phyloP scores from a whole-genome alignment of 1,139 yeast species.

The Geotrichum histeridarum region DNA sequence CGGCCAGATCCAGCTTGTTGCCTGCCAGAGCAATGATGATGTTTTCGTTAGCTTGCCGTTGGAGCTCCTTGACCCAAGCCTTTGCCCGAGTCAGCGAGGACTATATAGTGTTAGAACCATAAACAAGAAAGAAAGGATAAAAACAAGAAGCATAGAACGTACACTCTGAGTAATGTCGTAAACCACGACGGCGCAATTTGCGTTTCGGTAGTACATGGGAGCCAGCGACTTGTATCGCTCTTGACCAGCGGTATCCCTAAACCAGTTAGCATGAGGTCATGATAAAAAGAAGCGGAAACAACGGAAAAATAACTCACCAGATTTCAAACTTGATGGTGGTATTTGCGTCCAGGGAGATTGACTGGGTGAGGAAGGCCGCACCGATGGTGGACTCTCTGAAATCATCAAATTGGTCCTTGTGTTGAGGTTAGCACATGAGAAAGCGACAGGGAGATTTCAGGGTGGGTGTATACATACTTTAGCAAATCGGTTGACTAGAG shows the following conservation, averaged over 20 bases:
- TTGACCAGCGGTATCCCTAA: constrained; percentile 93
- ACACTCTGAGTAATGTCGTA: constrained; percentile 59
- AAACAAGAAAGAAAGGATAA: background rate
- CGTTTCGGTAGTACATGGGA: constrained; percentile 86
- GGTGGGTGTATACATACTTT: constrained; percentile 40
- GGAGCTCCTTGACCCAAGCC: constrained; percentile 92
- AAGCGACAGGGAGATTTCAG: background rate
- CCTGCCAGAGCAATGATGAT: constrained; percentile 85
- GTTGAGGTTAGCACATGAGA: background rate
- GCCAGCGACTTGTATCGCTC: constrained; percentile 85
- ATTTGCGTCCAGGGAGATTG: constrained; percentile 58
- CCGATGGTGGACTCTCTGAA: constrained; percentile 94
- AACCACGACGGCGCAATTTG: constrained; percentile 84
- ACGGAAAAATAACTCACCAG: constrained; percentile 33
- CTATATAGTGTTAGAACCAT: constrained; percentile 12
- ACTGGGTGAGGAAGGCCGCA: constrained; percentile 93
- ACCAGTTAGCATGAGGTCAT: background rate
- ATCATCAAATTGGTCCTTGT: constrained; percentile 80
- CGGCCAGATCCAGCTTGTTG: constrained; percentile 64
- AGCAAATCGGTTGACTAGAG: constrained; percentile 88
- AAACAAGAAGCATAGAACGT: constrained; percentile 1
- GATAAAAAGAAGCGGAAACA: background rate
- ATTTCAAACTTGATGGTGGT: constrained; percentile 47
- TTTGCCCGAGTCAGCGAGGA: constrained; percentile 79
- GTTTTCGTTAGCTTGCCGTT: constrained; percentile 79